Base-by-base conservation (phyloP, 306 rosid genomes). In the Phaseolus lunatus region DNA sequence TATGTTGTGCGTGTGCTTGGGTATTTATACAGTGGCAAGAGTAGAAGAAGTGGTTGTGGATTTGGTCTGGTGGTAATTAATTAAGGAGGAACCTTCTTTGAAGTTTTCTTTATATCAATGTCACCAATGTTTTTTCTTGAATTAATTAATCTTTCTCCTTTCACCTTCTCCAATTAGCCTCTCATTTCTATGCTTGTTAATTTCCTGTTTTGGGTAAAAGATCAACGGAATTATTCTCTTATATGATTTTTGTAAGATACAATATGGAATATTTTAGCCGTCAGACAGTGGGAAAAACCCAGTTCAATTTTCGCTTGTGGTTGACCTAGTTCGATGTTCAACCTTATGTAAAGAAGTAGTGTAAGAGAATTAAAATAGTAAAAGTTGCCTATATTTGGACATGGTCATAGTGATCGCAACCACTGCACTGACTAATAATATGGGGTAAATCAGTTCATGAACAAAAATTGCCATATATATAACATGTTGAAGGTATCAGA, bases 1-100 rank as follows among this genome's bases (percentile, higher is more conserved):
- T 81, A 7, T 53, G 67, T 47, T 53, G 67, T 22, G 18, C 70
- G 31, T 19, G 52, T 27, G 67, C 65, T 23, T 31, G 52, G 81
- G 66, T 24, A 18, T 79, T 75, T 84, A 84, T 79, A 49, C 10
- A 67, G 0, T 19, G 22, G 64, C 73, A 78, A 59, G 29, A 27
- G 52, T 68, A 26, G 7, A 4, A 31, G 56, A 4, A 31, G 56
- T 83, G 57, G 33, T 71, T 3, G 44, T 31, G 54, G 84, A 83
- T 33, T 83, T 74, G 75, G 86, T 83, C 86, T 6, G 1, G 54
- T 29, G 56, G 15, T 33, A 71, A 48, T 27, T 33, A 57, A 12
- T 16, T 29, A 49, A 47, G 2, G 16, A 39, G 13, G 67, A 77
- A 45, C 47, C 2, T 68, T 23, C 35, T 49, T 59, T 33, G 82